A percentile compares a stretch with the other conserved stretches of the same genome.
Evolutionary conservation across 176 grass and related monocot species (phyloP).

Genomic region (Oryza rufipogon): DNA sequence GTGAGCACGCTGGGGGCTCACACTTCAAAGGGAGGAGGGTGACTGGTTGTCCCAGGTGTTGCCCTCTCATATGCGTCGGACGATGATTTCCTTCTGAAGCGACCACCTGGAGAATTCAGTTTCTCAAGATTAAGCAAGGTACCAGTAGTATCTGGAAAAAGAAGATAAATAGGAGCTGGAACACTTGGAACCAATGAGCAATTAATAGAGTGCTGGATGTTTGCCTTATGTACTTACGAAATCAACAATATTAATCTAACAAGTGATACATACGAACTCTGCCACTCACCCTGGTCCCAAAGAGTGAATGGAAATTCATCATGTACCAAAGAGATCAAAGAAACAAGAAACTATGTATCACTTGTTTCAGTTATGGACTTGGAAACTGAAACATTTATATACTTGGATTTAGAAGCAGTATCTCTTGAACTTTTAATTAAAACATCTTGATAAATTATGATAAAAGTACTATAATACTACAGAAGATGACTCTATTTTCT

Average conservation of each 20-base stretch:
- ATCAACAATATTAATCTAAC: not conserved
- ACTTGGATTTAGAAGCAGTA: not conserved
- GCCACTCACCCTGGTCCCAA: not conserved
- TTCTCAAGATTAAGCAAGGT: slow-evolving; percentile 13
- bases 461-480: not conserved
- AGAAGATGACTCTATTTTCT: not conserved
- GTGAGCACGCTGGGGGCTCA: slow-evolving; percentile 41
- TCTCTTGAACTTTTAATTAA: slow-evolving; percentile 12
- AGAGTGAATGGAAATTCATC: not conserved
- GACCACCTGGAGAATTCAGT: slow-evolving; percentile 51
- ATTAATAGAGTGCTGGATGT: not conserved
- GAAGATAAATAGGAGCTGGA: not conserved
- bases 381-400: not conserved
- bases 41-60: slow-evolving; percentile 45
- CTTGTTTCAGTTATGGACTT: not conserved
- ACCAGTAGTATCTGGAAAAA: not conserved
- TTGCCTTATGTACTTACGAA: not conserved
- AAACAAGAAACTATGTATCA: slow-evolving; percentile 1
- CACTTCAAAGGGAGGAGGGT: slow-evolving; percentile 66
- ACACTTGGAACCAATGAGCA: not conserved
- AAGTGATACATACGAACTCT: not conserved
- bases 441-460: not conserved
- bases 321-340: not conserved
- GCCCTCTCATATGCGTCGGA: slow-evolving; percentile 77
- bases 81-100: slow-evolving; percentile 92